phyloP scores from a whole-genome alignment of 192 early-diverging fungal genomes.

The Gamsiella multidivaricata region DNA sequence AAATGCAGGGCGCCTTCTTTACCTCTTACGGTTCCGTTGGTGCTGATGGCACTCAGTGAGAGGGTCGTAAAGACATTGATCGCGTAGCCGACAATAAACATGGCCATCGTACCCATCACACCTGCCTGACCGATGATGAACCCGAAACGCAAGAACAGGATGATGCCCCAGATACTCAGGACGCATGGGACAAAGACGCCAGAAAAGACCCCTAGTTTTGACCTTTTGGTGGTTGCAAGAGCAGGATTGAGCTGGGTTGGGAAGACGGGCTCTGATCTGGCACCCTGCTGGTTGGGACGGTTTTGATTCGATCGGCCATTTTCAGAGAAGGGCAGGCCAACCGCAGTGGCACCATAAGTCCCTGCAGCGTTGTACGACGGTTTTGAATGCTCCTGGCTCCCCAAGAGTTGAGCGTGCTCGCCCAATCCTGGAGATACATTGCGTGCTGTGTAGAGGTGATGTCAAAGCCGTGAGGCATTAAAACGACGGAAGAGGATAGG shows the following conservation, averaged over 20 bases:
- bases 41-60: constrained; percentile 75
- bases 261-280: constrained; percentile 19
- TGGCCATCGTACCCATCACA: constrained; percentile 66
- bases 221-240: constrained; percentile 34
- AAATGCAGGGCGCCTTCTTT: no score
- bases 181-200: constrained; percentile 79
- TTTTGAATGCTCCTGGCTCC: background rate
- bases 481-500: background rate
- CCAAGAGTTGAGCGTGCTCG: constrained; percentile 18
- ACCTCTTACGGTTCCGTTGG: constrained; percentile 71
- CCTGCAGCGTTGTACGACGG: background rate
- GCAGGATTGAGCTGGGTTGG: constrained; percentile 43
- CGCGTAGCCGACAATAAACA: constrained; percentile 68
- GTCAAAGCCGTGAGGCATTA: background rate
- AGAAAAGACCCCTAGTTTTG: constrained; percentile 74
- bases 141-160: constrained; percentile 77
- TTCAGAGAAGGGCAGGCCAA: background rate
- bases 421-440: background rate
- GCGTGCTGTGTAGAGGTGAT: background rate
- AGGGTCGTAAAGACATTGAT: constrained; percentile 74
- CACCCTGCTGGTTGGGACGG: background rate
- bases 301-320: background rate
- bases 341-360: background rate
- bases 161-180: constrained; percentile 78
- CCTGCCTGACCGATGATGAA: constrained; percentile 74